Base-by-base conservation (phyloP, 2,329 filamentous ascomycete genomes). In the Colletotrichum sp. region DNA sequence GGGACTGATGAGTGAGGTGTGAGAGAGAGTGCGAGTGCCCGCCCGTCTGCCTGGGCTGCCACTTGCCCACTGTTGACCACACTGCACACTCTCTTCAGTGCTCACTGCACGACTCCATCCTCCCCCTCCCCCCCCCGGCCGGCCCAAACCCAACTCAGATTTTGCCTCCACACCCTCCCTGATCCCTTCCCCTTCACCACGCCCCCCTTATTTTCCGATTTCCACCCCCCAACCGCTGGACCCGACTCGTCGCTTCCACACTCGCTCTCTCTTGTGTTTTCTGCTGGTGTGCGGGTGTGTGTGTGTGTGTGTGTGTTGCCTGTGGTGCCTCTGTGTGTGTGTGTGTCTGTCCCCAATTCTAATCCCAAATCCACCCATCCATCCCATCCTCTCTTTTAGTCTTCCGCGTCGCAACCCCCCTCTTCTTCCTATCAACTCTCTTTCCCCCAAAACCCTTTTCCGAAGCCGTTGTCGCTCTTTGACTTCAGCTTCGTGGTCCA, bases 401-500 rank as follows among this genome's bases (percentile, higher is more conserved):
- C 72, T 78, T 72, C 77, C 71, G 71, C 70, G 76, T 79, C 76
- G 72, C 77, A 77, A 77, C 75, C 77, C 77, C 74, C 74, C 78
- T 78, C 79, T 77, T 79, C 77, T 78, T 80, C 79, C 78, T 76
- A 80, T 80, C 80, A 79, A 80, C 80, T 80, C 79, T 78, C 79
- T 77, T 82, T 78, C 81, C 80, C 82, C 79, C 80, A 78, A 68
- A 71, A 77, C 74, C 78, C 79, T 78, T 78, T 78, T 78, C 77
- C 79, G 76, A 79, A 61, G 78, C 72, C 66, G 71, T 69, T 70
- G 75, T 80, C 77, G 72, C 80, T 79, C 78, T 79, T 75, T 71
- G 63, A 68, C 71, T 73, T 75, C 75, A 71, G 77, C 79, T 78
- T 78, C 79, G 82, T 91, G 90, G 90, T 87, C 85, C 90, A 87